Percentiles rank a stretch among this genome's conserved stretches.
Evolutionary conservation across 148 eudicot genomes (phyloP).

Genomic region (Dysphania ambrosioides): DNA sequence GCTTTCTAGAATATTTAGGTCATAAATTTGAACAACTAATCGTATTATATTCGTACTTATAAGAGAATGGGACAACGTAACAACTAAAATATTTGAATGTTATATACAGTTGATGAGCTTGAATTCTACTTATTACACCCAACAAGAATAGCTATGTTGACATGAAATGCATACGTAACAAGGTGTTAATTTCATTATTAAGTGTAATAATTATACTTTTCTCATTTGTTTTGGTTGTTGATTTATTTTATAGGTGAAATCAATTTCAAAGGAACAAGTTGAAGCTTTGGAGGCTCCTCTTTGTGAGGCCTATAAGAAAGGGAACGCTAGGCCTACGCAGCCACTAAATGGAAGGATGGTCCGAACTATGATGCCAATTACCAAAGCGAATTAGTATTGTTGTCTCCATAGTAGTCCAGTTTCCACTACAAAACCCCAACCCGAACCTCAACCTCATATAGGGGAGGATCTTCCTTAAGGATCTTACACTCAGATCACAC

Average conservation of each 20-base stretch:
- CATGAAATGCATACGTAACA: background rate
- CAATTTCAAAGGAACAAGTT: slow-evolving; percentile 46
- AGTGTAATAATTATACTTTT: background rate
- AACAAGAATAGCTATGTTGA: background rate
- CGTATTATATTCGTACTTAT: no score
- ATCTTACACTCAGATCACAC: no score
- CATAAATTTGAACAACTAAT: no score
- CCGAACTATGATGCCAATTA: slow-evolving; percentile 37
- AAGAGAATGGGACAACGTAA: background rate
- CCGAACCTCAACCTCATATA: no score
- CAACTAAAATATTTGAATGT: background rate
- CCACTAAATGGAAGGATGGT: slow-evolving; percentile 56
- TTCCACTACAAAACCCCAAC: no score
- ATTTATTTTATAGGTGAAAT: slow-evolving; percentile 33
- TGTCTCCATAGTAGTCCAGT: no score
- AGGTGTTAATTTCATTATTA: background rate
- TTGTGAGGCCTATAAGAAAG: slow-evolving; percentile 34
- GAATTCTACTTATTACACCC: background rate
- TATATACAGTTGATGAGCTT: background rate
- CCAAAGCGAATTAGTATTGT: background rate
- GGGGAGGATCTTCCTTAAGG: no score
- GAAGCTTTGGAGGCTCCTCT: slow-evolving; percentile 45
- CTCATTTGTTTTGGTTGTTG: background rate
- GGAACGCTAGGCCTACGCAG: slow-evolving; percentile 62
- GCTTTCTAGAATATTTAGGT: no score